A percentile compares a stretch with the other conserved stretches of the same genome.
Evolutionary conservation across 1,284 basidiomycete genomes (phyloP).

Genomic region (Porphyrellus sp.): DNA sequence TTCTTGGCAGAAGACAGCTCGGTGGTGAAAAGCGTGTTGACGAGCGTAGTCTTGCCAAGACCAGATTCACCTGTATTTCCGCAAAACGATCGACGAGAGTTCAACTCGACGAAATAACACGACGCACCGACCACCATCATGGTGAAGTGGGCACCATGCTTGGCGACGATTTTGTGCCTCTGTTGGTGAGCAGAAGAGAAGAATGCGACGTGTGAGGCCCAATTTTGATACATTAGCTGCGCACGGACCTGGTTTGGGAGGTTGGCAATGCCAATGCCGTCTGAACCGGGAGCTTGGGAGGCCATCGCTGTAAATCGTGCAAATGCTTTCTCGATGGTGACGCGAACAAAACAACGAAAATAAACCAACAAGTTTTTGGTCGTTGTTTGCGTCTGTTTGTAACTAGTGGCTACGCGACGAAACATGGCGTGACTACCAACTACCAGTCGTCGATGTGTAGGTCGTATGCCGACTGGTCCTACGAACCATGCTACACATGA

Average conservation of each 20-base stretch:
- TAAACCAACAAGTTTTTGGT: conserved; percentile 23
- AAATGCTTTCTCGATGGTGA: conserved; percentile 17
- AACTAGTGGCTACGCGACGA: conserved; percentile 21
- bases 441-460: too few species aligned
- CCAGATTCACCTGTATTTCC: conserved; percentile 79
- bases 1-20: conserved; percentile 92
- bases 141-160: conserved; percentile 96
- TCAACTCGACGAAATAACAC: background rate
- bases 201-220: conserved; percentile 1
- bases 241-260: conserved; percentile 92
- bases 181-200: conserved; percentile 31
- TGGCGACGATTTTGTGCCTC: conserved; percentile 96
- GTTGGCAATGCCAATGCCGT: conserved; percentile 88
- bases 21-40: conserved; percentile 99
- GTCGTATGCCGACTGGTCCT: too few species aligned
- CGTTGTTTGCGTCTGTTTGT: conserved; percentile 29
- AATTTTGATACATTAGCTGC: background rate
- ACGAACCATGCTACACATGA: too few species aligned
- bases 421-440: too few species aligned
- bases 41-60: conserved; percentile 91
- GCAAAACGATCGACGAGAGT: background rate
- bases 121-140: conserved; percentile 97
- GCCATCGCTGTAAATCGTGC: conserved; percentile 23
- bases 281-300: conserved; percentile 36
- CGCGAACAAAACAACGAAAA: conserved; percentile 22